Base-by-base conservation (phyloP, 768 basidiomycete species). In the Calocybe gangraenosa region DNA sequence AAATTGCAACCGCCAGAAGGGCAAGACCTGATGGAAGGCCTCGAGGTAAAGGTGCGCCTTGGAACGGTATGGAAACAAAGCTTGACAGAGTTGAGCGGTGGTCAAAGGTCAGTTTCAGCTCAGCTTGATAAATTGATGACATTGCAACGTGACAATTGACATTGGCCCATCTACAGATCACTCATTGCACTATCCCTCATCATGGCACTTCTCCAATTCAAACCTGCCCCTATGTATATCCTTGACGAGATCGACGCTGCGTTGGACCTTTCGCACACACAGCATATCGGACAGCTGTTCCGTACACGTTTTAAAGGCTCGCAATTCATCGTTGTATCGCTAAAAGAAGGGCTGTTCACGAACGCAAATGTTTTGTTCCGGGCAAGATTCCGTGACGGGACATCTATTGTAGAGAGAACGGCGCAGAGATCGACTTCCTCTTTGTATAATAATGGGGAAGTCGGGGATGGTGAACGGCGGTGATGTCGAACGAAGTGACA, bases 161-260 rank as follows among this genome's bases (percentile, higher is more conserved):
- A n/a, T n/a, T n/a, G 4, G 32, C 17, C 28, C n/a, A 10, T 22
- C 31, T 33, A 18, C 55, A 98, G 94, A 53, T 99, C 96, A 0
- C 77, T 99, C 52, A 98, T 99, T 58, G 96, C 96, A 0, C 78
- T 99, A 0, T 98, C 95, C 10, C 76, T 99, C 31, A 98, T 98
- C 70, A 95, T 99, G 93, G 88, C 96, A 0, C 79, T 99, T 14
- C 81, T 98, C n/a, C 93, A 97, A 62, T 97, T 97, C 77, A 97
- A 97, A 60, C 94, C 95, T 7, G 94, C 95, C 13, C 95, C 93
- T 2, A 93, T 98, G 92, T 98, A 98, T 65, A 99, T 99, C 60
- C 79, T 99, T 7, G 96, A 99, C 67, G 96, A 99, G 66, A 95
- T 99, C 51, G 96, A 98, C 64, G 94, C 96, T 0, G 95, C 95